Evolutionary conservation across 768 basidiomycete species (phyloP).

Genomic region (Suillus clintonianus): DNA sequence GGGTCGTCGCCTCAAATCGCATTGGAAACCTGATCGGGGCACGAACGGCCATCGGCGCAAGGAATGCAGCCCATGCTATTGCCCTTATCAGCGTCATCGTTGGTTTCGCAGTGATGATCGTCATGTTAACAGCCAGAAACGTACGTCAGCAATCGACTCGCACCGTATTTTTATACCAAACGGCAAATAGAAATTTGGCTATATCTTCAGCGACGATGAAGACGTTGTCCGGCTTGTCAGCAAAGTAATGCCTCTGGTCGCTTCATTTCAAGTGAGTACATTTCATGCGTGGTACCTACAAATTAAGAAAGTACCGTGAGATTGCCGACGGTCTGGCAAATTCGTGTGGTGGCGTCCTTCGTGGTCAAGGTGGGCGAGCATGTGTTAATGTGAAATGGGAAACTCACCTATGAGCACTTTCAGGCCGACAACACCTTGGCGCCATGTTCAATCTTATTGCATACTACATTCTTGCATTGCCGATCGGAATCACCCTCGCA

Average conservation of each 20-base stretch:
- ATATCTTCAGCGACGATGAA: constrained; percentile 66
- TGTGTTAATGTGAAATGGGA: too few species aligned
- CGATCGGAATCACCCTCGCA: constrained; percentile 53
- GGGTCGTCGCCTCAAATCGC: constrained; percentile 71
- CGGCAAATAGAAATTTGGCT: constrained; percentile 52
- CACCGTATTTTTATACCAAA: neutral
- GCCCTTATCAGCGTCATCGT: constrained; percentile 64
- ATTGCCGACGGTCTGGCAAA: constrained; percentile 55
- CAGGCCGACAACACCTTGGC: constrained; percentile 66
- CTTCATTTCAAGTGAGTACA: constrained; percentile 49
- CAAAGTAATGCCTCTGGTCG: constrained; percentile 53
- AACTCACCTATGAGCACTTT: constrained; percentile 9
- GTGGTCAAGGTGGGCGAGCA: constrained; percentile 42
- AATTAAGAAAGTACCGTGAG: constrained; percentile 20
- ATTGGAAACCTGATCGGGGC: constrained; percentile 75
- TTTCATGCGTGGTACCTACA: neutral
- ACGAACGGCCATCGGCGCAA: constrained; percentile 52
- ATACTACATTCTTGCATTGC: constrained; percentile 56
- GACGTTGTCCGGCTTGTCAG: constrained; percentile 52
- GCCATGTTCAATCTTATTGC: constrained; percentile 74
- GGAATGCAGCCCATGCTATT: constrained; percentile 59
- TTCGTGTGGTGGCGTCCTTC: constrained; percentile 50
- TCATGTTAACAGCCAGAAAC: constrained; percentile 57
- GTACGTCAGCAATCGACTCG: constrained; percentile 35
- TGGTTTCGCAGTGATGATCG: constrained; percentile 58